These are phyloP conservation scores for Gossypium turneri DNA, from an alignment of 345 rosid genomes.

Conservation along the genomic window DNA sequence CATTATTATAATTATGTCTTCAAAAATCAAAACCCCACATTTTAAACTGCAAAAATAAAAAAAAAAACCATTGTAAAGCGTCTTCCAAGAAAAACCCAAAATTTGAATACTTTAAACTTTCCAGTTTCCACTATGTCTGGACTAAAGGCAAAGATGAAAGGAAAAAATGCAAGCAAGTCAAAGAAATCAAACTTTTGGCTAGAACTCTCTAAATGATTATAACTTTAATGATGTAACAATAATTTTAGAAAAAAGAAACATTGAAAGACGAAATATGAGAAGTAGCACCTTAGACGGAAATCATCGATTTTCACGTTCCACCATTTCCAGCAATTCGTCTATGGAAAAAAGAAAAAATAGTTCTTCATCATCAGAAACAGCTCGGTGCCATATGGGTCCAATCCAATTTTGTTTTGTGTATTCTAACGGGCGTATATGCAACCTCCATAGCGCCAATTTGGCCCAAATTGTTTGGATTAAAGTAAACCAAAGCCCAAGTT, in stretches of 20 bases:
- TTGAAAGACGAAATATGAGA: background rate
- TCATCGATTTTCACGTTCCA: background rate
- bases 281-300: background rate
- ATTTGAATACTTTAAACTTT: background rate
- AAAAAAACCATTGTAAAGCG: background rate
- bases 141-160: background rate
- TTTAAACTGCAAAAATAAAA: background rate
- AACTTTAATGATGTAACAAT: background rate
- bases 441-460: too few species aligned
- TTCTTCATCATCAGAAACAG: background rate
- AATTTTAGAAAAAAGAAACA: background rate
- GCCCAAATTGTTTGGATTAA: background rate
- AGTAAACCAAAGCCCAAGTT: background rate
- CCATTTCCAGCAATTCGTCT: background rate
- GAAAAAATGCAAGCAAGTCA: conserved; percentile 5
- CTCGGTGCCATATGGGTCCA: background rate
- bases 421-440: background rate
- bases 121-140: background rate
- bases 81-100: background rate
- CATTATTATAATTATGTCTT: background rate
- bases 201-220: background rate
- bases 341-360: too few species aligned
- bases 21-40: background rate
- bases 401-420: background rate
- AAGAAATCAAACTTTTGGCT: background rate